Conservation (phyloP, 345 rosid species). For the Eucalyptus virginea region DNA sequence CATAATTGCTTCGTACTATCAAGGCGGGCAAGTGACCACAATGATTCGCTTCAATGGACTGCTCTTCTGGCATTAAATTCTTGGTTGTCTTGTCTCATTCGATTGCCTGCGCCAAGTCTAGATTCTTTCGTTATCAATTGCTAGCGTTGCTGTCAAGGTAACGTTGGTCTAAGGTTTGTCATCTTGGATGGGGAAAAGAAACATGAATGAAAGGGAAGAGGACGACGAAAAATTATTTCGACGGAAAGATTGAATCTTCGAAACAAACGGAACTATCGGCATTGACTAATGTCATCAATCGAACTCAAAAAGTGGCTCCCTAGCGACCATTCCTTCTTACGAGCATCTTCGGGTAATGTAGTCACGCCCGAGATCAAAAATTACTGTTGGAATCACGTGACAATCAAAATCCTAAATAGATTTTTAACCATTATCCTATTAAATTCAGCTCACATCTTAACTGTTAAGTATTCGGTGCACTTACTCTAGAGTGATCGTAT, state of each 20-base stretch:
- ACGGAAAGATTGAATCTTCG: too few species aligned
- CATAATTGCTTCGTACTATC: neutral
- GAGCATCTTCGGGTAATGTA: neutral
- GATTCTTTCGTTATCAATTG: neutral
- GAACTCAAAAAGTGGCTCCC: neutral
- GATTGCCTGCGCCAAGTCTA: neutral
- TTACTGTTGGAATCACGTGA: too few species aligned
- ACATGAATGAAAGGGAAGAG: neutral
- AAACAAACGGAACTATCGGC: neutral
- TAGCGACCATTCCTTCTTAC: neutral
- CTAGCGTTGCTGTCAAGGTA: neutral
- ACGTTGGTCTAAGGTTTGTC: neutral
- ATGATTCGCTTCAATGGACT: neutral
- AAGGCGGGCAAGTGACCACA: neutral
- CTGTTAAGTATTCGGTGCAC: accelerated
- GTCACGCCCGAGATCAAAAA: accelerated
- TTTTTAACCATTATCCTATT: too few species aligned
- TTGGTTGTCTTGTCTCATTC: neutral
- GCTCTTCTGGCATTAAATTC: neutral
- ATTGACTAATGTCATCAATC: neutral
- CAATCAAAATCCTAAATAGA: too few species aligned
- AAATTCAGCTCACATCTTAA: too few species aligned
- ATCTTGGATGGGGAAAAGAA: neutral
- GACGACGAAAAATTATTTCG: neutral
- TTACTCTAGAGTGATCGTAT: too few species aligned